Percentiles rank a stretch among this genome's conserved stretches.
Conservation (phyloP, 257 asterid species). For the Solanum sejunctum region DNA sequence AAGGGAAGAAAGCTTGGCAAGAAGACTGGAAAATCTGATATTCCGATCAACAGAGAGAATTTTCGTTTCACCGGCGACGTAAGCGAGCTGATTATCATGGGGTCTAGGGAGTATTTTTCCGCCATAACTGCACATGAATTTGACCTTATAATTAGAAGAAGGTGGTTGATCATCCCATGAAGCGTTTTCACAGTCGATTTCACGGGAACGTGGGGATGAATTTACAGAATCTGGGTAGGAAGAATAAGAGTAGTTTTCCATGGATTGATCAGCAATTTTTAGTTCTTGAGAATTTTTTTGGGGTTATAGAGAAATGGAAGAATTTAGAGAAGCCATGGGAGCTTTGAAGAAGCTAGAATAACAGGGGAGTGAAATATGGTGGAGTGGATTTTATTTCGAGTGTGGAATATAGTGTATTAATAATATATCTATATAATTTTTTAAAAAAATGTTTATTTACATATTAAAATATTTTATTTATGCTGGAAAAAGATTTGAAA, state of each 20-base stretch:
- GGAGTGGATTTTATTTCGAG: neutral
- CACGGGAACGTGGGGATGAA: conserved; percentile 37
- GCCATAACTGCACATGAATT: conserved; percentile 65
- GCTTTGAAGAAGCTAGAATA: neutral
- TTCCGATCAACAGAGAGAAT: conserved; percentile 23
- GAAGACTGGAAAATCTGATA: conserved; percentile 8
- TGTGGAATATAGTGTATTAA: too few species aligned
- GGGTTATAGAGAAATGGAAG: neutral
- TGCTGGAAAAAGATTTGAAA: too few species aligned
- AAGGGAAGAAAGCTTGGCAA: conserved; percentile 26
- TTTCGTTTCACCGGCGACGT: conserved; percentile 79
- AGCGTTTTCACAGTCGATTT: conserved; percentile 20
- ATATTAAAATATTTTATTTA: too few species aligned
- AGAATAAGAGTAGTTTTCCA: conserved; percentile 23
- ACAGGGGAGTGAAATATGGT: neutral
- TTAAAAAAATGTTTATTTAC: too few species aligned
- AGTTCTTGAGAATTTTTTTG: neutral
- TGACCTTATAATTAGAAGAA: conserved; percentile 19
- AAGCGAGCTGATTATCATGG: conserved; percentile 81
- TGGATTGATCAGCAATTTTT: neutral
- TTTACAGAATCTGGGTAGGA: conserved; percentile 28
- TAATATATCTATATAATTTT: too few species aligned
- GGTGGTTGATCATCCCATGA: conserved; percentile 25
- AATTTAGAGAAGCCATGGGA: neutral
- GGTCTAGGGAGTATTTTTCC: conserved; percentile 84